These are phyloP conservation scores for Kwoniella dendrophila DNA, from an alignment of 768 basidiomycete genomes.

Conservation along the genomic window DNA sequence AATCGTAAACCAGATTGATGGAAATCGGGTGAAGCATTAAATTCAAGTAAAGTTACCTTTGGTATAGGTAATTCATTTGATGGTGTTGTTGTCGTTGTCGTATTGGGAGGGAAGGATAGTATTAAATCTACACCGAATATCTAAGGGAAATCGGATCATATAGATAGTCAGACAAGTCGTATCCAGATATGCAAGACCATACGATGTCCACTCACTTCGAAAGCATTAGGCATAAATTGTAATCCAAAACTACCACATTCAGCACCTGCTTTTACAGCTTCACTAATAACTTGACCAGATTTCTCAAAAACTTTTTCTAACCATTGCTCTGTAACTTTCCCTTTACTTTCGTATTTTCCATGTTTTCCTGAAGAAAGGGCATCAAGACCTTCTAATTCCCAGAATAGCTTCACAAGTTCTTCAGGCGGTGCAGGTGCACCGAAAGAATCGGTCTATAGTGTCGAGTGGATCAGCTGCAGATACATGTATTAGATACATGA, in stretches of 20 bases:
- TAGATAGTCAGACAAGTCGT: too few relatives aligned
- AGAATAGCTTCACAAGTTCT: constrained; percentile 69
- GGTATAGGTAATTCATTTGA: constrained; percentile 27
- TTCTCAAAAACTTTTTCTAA: constrained; percentile 64
- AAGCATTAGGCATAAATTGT: constrained; percentile 84
- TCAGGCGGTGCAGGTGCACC: constrained; percentile 64
- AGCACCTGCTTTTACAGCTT: constrained; percentile 82
- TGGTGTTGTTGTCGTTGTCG: constrained; percentile 7
- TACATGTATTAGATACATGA: not conserved
- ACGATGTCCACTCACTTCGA: constrained; percentile 62
- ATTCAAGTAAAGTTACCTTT: constrained; percentile 74
- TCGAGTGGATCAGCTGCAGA: constrained; percentile 3
- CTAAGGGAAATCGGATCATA: constrained; percentile 25
- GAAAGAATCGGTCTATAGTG: constrained; percentile 55
- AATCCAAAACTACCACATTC: constrained; percentile 64
- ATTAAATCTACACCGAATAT: constrained; percentile 94
- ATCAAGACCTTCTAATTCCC: constrained; percentile 68
- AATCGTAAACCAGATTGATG: constrained; percentile 84
- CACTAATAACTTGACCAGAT: constrained; percentile 69
- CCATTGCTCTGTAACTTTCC: constrained; percentile 56
- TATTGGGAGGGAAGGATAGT: constrained; percentile 59
- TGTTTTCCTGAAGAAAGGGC: constrained; percentile 31
- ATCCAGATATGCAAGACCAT: not conserved
- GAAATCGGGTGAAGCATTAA: constrained; percentile 95
- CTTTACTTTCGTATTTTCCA: constrained; percentile 20